phyloP scores from a whole-genome alignment of 768 basidiomycete species.

The Dictyophora rubrovolvata region DNA sequence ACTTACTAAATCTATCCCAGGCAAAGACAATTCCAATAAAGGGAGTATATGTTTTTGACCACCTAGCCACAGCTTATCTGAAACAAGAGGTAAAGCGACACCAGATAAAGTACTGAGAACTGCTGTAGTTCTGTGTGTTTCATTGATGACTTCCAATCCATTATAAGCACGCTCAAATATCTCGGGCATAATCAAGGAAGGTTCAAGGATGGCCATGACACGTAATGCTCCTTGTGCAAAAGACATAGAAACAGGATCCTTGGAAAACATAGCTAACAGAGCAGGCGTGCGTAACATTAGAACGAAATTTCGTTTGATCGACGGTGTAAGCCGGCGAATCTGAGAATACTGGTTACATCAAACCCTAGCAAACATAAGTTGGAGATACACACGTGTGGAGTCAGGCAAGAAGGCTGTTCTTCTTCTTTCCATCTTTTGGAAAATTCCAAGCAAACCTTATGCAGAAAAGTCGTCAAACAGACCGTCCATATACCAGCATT shows the following conservation, averaged over 20 bases:
- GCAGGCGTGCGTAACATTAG: constrained; percentile 74
- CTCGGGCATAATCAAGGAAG: constrained; percentile 79
- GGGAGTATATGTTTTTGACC: constrained; percentile 86
- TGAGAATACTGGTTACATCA: constrained; percentile 18
- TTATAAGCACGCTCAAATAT: constrained; percentile 85
- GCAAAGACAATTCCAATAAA: constrained; percentile 78
- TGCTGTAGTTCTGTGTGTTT: constrained; percentile 91
- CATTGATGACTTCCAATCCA: constrained; percentile 87
- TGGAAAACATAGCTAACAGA: constrained; percentile 84
- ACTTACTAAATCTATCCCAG: constrained; percentile 81
- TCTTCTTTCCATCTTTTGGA: constrained; percentile 73
- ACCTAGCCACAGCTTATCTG: constrained; percentile 68
- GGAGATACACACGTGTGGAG: constrained; percentile 46
- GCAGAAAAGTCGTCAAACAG: constrained; percentile 55
- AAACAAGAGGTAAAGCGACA: constrained; percentile 65
- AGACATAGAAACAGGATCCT: constrained; percentile 71
- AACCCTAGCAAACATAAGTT: background rate
- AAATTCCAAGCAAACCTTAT: constrained; percentile 67
- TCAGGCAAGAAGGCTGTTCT: constrained; percentile 64
- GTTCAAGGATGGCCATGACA: constrained; percentile 69
- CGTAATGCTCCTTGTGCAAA: constrained; percentile 75
- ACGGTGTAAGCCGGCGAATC: constrained; percentile 68
- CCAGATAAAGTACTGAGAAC: constrained; percentile 77
- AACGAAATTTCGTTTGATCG: constrained; percentile 77
- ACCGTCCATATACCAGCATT: constrained; percentile 82